phyloP scores from a whole-genome alignment of 2,329 filamentous ascomycete genomes.

The Ceratocystis eucalypticola region DNA sequence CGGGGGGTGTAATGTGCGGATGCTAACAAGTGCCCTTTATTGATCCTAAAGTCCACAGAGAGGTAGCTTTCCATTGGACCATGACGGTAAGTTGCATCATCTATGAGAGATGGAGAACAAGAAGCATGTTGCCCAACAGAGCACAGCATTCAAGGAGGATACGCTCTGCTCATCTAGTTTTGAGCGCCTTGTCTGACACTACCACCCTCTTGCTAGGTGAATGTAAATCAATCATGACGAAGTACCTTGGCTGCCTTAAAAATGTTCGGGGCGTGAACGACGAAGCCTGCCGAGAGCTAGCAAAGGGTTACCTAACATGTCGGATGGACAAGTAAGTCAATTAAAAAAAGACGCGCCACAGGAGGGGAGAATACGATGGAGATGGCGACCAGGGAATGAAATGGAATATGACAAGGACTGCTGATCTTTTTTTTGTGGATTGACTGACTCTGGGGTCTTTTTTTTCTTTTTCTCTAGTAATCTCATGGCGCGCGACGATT shows the following conservation, averaged over 20 bases:
- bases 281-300: slow-evolving; percentile 67
- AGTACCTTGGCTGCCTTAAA: slow-evolving; percentile 79
- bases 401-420: not conserved
- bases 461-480: slow-evolving; percentile 42
- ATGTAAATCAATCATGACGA: slow-evolving; percentile 78
- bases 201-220: slow-evolving; percentile 47
- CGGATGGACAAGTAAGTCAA: slow-evolving; percentile 76
- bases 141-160: not conserved
- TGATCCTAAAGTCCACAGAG: slow-evolving; percentile 55
- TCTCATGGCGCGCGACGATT: slow-evolving; percentile 89
- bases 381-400: too few species aligned
- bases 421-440: not conserved
- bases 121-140: not conserved
- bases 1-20: not conserved
- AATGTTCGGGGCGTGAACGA: slow-evolving; percentile 73
- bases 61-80: slow-evolving; percentile 91
- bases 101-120: not conserved
- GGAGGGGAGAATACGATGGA: not conserved
- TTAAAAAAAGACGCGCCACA: not conserved
- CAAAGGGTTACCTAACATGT: slow-evolving; percentile 79
- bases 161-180: not conserved
- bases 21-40: not conserved
- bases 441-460: not conserved
- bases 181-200: slow-evolving; percentile 10
- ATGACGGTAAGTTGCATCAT: slow-evolving; percentile 48